Conservation (phyloP, 495 filamentous ascomycete genomes). For the Saxispiralis lemnorum region DNA sequence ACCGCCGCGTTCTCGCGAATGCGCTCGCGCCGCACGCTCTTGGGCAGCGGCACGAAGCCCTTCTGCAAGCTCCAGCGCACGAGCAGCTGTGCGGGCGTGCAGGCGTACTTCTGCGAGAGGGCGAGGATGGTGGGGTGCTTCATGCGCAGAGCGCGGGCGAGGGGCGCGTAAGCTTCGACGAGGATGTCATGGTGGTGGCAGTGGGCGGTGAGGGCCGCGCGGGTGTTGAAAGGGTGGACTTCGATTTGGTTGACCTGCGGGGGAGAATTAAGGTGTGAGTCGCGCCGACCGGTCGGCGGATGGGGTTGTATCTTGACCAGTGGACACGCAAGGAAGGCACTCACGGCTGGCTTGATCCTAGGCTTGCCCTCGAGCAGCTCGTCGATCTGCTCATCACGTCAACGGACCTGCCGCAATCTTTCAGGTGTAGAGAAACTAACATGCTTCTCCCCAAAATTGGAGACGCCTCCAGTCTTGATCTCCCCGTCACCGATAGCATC, state of each 20-base stretch:
- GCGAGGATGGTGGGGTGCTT: slow-evolving; percentile 32
- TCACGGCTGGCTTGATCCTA: slow-evolving; percentile 33
- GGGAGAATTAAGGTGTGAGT: too few relatives aligned
- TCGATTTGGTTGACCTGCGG: slow-evolving; percentile 41
- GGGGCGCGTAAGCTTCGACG: slow-evolving; percentile 48
- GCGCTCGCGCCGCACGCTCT: slow-evolving; percentile 45
- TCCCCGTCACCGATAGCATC: slow-evolving; percentile 45
- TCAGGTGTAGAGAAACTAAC: slow-evolving; percentile 22
- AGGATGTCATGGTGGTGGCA: slow-evolving; percentile 39
- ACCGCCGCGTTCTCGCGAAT: slow-evolving; percentile 48
- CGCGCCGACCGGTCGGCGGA: too few relatives aligned
- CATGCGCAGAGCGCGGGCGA: slow-evolving; percentile 40
- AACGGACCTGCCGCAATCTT: not conserved
- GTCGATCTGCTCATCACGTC: slow-evolving; percentile 28
- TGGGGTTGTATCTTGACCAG: too few relatives aligned
- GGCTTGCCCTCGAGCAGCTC: slow-evolving; percentile 42
- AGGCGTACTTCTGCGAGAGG: slow-evolving; percentile 39
- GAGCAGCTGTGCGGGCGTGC: slow-evolving; percentile 44
- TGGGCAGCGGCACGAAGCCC: slow-evolving; percentile 55
- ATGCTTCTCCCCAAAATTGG: slow-evolving; percentile 51
- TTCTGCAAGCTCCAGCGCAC: slow-evolving; percentile 49
- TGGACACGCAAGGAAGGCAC: too few relatives aligned
- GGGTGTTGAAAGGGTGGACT: slow-evolving; percentile 52
- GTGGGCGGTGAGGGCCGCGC: slow-evolving; percentile 35
- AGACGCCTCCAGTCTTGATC: slow-evolving; percentile 43